Conservation (phyloP, 2,329 filamentous ascomycete genomes). For the Stagonosporopsis tanaceti region DNA sequence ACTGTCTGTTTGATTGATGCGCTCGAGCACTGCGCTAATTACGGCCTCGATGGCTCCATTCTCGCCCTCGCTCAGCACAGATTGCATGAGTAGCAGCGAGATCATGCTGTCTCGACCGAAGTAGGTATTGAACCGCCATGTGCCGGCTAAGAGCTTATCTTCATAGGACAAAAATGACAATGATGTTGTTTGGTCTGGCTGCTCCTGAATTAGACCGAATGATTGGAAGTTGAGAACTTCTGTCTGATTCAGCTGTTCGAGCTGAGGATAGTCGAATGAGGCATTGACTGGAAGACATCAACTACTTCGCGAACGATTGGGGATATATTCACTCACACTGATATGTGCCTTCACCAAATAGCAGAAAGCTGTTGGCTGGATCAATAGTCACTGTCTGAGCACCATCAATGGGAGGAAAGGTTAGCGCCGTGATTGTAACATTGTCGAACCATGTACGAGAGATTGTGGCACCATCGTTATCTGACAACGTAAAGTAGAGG, state of each 20-base stretch:
- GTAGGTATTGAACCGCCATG: conserved; percentile 72
- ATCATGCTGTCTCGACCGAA: conserved; percentile 73
- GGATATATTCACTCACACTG: conserved; percentile 38
- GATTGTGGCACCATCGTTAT: conserved; percentile 57
- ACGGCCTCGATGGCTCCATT: conserved; percentile 68
- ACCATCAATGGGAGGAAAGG: conserved; percentile 48
- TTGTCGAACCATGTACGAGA: conserved; percentile 69
- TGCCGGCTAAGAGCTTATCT: conserved; percentile 69
- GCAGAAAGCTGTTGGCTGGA: conserved; percentile 35
- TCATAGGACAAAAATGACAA: conserved; percentile 71
- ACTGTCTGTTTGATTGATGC: conserved; percentile 67
- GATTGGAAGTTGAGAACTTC: conserved; percentile 62
- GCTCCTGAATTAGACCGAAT: conserved; percentile 55
- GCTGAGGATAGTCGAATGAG: conserved; percentile 68
- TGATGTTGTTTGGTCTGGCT: conserved; percentile 59
- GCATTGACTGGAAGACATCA: conserved; percentile 54
- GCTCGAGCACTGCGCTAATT: conserved; percentile 66
- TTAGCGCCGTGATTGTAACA: conserved; percentile 63
- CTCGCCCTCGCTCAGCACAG: conserved; percentile 64
- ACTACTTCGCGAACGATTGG: neutral
- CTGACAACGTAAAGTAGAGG: conserved; percentile 52
- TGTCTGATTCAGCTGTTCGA: conserved; percentile 60
- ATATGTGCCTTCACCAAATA: conserved; percentile 64
- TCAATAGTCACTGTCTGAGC: conserved; percentile 49
- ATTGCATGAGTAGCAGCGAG: conserved; percentile 64